Evolutionary conservation across 768 basidiomycete genomes (phyloP).

Genomic region (Termitomyces sp.): DNA sequence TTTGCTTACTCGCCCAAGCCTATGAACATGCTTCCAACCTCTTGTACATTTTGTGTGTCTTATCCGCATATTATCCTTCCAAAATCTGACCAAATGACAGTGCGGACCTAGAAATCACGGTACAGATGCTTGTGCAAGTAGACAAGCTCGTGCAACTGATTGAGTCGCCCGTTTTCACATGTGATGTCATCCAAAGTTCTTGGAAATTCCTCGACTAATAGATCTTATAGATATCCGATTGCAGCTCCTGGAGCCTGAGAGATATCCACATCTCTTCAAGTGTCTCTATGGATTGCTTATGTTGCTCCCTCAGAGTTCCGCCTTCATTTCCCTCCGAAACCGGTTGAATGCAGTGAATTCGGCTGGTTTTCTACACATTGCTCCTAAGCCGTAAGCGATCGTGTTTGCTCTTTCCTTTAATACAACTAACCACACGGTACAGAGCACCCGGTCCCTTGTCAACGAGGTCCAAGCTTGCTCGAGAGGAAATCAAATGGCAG

Average conservation of each 20-base stretch:
- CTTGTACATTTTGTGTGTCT: constrained; percentile 83
- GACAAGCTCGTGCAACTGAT: constrained; percentile 98
- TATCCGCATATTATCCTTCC: neutral
- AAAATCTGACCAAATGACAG: constrained; percentile 35
- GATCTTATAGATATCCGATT: constrained; percentile 66
- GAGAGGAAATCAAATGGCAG: constrained; percentile 97
- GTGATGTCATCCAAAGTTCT: constrained; percentile 39
- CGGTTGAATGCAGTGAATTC: constrained; percentile 94
- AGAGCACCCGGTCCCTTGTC: constrained; percentile 35
- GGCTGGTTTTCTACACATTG: constrained; percentile 88
- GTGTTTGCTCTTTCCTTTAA: neutral
- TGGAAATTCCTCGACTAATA: neutral
- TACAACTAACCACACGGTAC: constrained; percentile 1
- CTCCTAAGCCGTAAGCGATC: constrained; percentile 72
- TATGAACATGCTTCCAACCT: constrained; percentile 99
- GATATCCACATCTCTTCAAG: constrained; percentile 95
- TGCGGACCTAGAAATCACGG: constrained; percentile 96
- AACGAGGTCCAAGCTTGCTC: constrained; percentile 71
- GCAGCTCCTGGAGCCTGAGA: constrained; percentile 94
- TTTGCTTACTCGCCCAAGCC: constrained; percentile 95
- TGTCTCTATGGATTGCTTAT: constrained; percentile 96
- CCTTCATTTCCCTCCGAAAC: constrained; percentile 92
- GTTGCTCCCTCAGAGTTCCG: constrained; percentile 95
- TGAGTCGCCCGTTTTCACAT: constrained; percentile 98
- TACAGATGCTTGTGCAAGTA: constrained; percentile 90